A percentile compares a stretch with the other conserved stretches of the same genome.
Evolutionary conservation across 2,329 filamentous ascomycete species (phyloP).

Genomic region (Kalaharituber pfeilii): DNA sequence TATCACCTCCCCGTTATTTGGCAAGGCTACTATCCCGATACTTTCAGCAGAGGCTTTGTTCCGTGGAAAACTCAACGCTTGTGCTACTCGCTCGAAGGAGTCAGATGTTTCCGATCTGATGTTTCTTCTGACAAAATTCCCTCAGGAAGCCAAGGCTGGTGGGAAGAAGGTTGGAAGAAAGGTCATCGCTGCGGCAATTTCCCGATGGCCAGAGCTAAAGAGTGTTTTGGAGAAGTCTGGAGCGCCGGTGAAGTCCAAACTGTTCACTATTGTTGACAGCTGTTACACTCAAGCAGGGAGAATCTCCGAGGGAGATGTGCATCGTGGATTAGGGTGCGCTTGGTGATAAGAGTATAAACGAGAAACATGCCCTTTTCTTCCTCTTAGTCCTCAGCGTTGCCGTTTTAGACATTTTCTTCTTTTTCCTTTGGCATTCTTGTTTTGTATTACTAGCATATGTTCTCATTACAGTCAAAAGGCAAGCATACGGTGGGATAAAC

Average conservation of each 20-base stretch:
- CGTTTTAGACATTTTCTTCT: no score
- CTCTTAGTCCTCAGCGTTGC: no score
- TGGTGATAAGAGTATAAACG: no score
- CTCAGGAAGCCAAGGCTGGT: constrained; percentile 14
- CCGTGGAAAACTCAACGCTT: constrained; percentile 21
- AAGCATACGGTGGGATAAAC: no score
- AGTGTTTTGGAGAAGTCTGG: constrained; percentile 19
- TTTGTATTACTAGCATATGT: no score
- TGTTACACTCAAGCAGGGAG: constrained; percentile 7
- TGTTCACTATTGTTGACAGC: constrained; percentile 7
- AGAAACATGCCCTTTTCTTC: no score
- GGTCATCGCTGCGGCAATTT: constrained; percentile 20
- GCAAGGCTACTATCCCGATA: constrained; percentile 19
- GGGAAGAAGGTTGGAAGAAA: constrained; percentile 21
- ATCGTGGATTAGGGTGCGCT: constrained; percentile 12
- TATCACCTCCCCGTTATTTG: constrained; percentile 13
- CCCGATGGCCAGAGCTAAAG: constrained; percentile 21
- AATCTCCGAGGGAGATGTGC: constrained; percentile 12
- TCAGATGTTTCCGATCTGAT: constrained; percentile 20
- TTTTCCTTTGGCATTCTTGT: no score
- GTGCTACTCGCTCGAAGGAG: constrained; percentile 20
- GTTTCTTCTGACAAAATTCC: constrained; percentile 20
- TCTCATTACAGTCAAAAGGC: no score
- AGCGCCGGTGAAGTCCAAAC: constrained; percentile 10
- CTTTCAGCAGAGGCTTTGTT: constrained; percentile 20